These are phyloP conservation scores for Dendryphion nanum DNA, from an alignment of 2,329 filamentous ascomycete genomes.

Conservation along the genomic window DNA sequence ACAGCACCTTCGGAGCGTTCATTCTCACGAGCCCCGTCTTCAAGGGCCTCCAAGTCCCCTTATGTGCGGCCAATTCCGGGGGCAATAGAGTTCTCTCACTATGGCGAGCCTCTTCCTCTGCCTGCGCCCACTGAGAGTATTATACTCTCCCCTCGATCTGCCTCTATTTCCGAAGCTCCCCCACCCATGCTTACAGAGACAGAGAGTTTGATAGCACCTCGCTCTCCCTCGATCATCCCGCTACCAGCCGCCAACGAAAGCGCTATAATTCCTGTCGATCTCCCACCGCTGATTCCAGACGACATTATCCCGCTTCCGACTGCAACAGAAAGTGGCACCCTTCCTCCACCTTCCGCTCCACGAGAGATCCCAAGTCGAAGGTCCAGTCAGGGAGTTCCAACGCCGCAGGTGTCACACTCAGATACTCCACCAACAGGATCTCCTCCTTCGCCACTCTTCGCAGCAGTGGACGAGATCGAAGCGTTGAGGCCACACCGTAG, in stretches of 20 bases:
- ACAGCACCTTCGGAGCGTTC: no score
- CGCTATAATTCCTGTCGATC: constrained; percentile 14
- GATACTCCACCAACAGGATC: constrained; percentile 5
- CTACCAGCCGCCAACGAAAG: constrained; percentile 16
- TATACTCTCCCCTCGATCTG: constrained; percentile 1
- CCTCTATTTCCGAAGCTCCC: constrained; percentile 1
- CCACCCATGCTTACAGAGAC: constrained; percentile 5
- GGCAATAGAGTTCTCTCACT: constrained; percentile 20
- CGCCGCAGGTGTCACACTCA: constrained; percentile 24
- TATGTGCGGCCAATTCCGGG: constrained; percentile 30
- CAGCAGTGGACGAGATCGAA: constrained; percentile 36
- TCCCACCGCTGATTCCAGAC: background rate
- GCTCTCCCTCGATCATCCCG: constrained; percentile 2
- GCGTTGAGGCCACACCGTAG: constrained; percentile 25
- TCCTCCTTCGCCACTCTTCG: constrained; percentile 32
- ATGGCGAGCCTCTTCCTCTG: constrained; percentile 2
- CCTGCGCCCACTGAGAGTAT: constrained; percentile 13
- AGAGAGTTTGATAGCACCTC: background rate
- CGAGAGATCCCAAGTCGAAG: no score
- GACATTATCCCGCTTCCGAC: constrained; percentile 1
- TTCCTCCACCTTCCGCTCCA: no score
- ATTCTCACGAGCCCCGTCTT: no score
- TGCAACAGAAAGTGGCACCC: constrained; percentile 3
- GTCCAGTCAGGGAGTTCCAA: constrained; percentile 20
- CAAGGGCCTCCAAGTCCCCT: no score